A percentile compares a stretch with the other conserved stretches of the same genome.
phyloP scores from a whole-genome alignment of 1,139 yeast genomes.

The Saccharomycopsis hybrid region DNA sequence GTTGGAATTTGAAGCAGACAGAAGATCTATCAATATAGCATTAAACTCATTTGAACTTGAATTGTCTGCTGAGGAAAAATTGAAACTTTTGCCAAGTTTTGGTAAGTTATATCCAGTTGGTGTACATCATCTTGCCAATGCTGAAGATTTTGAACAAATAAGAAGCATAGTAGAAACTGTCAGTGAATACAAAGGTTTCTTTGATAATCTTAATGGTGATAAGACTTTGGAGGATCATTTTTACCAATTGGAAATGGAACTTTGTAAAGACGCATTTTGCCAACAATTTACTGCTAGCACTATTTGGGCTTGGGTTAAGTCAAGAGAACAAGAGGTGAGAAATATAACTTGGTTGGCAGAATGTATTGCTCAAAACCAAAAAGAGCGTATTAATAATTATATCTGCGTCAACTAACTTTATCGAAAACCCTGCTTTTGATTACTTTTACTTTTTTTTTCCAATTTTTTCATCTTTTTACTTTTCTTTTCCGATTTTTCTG shows the following conservation, averaged over 20 bases:
- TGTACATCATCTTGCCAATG: slow-evolving; percentile 60
- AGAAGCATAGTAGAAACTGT: slow-evolving; percentile 66
- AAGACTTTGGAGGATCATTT: slow-evolving; percentile 88
- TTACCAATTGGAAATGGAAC: slow-evolving; percentile 84
- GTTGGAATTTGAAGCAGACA: slow-evolving; percentile 88
- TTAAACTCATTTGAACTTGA: slow-evolving; percentile 84
- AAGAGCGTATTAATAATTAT: slow-evolving; percentile 72
- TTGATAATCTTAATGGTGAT: slow-evolving; percentile 45
- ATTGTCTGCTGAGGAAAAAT: slow-evolving; percentile 62
- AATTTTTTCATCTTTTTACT: no score
- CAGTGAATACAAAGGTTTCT: slow-evolving; percentile 68
- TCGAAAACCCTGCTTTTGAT: no score
- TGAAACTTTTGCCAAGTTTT: slow-evolving; percentile 64
- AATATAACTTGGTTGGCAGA: slow-evolving; percentile 98
- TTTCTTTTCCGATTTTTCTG: no score
- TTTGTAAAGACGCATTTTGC: slow-evolving; percentile 88
- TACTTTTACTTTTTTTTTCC: no score
- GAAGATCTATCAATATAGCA: slow-evolving; percentile 86
- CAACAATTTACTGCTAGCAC: slow-evolving; percentile 92
- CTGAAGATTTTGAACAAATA: slow-evolving; percentile 83
- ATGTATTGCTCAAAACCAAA: slow-evolving; percentile 86
- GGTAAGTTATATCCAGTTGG: slow-evolving; percentile 80
- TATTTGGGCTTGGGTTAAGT: slow-evolving; percentile 94
- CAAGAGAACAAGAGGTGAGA: slow-evolving; percentile 93
- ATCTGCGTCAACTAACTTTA: slow-evolving; percentile 62